These are phyloP conservation scores for Trypanosoma melophagium DNA, from an alignment of 208 protist genomes.

Conservation along the genomic window DNA sequence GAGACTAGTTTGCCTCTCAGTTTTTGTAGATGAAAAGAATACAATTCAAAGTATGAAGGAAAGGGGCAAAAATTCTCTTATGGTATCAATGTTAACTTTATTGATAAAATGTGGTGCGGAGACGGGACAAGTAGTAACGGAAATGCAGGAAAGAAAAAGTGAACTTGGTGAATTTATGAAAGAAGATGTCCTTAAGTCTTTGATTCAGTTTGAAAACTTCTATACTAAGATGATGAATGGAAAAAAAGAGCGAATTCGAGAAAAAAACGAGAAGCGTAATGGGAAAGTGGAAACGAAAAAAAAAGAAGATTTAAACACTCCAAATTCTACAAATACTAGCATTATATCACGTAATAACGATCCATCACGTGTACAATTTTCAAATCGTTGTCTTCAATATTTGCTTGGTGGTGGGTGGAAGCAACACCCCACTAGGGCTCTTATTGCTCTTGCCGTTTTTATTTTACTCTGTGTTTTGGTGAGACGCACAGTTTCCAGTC, in stretches of 20 bases:
- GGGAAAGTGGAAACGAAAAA: background rate
- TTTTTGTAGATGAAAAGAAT: background rate
- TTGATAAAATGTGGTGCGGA: constrained; percentile 21
- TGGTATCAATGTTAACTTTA: constrained; percentile 23
- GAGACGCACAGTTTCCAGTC: background rate
- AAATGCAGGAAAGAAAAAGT: constrained; percentile 2
- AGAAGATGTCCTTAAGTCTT: constrained; percentile 19
- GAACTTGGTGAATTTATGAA: constrained; percentile 12
- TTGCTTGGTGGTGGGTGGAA: constrained; percentile 11
- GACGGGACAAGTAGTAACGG: background rate
- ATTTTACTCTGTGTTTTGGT: constrained; percentile 23
- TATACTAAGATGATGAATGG: background rate
- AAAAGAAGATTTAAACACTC: background rate
- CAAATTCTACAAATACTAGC: background rate
- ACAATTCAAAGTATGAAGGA: background rate
- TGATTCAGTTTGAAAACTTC: constrained; percentile 20
- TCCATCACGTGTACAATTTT: background rate
- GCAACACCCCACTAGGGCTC: constrained; percentile 7
- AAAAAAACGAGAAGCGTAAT: constrained; percentile 4
- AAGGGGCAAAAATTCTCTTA: background rate
- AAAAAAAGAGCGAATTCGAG: constrained; percentile 20
- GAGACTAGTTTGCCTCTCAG: constrained; percentile 4
- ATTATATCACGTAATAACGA: background rate
- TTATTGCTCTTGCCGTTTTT: constrained; percentile 7
- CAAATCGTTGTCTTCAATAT: background rate